Percentiles rank a stretch among this genome's conserved stretches.
These are phyloP conservation scores for Heterobasidion parviporum DNA, from an alignment of 1,284 basidiomycete genomes.

Conservation along the genomic window DNA sequence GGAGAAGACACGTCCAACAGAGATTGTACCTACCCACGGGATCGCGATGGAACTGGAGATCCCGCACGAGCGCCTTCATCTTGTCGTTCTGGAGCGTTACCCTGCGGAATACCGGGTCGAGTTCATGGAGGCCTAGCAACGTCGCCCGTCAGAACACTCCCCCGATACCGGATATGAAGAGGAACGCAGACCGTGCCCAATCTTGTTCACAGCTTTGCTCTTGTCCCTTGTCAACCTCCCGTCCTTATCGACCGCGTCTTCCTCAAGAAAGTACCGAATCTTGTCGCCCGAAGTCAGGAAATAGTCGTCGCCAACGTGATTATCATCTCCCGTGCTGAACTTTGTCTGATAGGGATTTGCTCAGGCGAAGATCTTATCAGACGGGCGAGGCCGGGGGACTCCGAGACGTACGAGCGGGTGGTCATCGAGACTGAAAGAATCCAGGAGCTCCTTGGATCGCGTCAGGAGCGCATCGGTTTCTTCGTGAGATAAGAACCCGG, in stretches of 20 bases:
- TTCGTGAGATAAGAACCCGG: slow-evolving; percentile 55
- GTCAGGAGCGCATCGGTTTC: slow-evolving; percentile 58
- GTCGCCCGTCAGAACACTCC: slow-evolving; percentile 12
- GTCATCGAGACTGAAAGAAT: slow-evolving; percentile 64
- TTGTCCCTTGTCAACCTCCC: slow-evolving; percentile 73
- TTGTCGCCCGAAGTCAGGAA: slow-evolving; percentile 90
- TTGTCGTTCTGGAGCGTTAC: slow-evolving; percentile 72
- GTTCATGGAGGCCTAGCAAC: slow-evolving; percentile 64
- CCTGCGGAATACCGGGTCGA: slow-evolving; percentile 74
- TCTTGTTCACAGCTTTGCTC: slow-evolving; percentile 74
- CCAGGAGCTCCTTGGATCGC: slow-evolving; percentile 67
- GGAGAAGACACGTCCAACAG: background rate
- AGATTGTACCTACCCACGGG: slow-evolving; percentile 54
- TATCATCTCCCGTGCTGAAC: slow-evolving; percentile 75
- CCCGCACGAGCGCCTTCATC: slow-evolving; percentile 59
- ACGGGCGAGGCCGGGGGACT: background rate
- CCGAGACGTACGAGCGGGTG: slow-evolving; percentile 67
- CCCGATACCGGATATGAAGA: background rate
- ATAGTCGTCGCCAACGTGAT: slow-evolving; percentile 87
- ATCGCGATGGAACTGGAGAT: slow-evolving; percentile 74
- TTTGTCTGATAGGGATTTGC: slow-evolving; percentile 52
- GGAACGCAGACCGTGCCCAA: slow-evolving; percentile 57
- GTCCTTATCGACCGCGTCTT: slow-evolving; percentile 57
- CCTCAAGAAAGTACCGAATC: slow-evolving; percentile 85
- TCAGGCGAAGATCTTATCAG: background rate